A percentile compares a stretch with the other conserved stretches of the same genome.
phyloP scores from a whole-genome alignment of 176 grass and related monocot genomes.

The Rhynchospora breviuscula region DNA sequence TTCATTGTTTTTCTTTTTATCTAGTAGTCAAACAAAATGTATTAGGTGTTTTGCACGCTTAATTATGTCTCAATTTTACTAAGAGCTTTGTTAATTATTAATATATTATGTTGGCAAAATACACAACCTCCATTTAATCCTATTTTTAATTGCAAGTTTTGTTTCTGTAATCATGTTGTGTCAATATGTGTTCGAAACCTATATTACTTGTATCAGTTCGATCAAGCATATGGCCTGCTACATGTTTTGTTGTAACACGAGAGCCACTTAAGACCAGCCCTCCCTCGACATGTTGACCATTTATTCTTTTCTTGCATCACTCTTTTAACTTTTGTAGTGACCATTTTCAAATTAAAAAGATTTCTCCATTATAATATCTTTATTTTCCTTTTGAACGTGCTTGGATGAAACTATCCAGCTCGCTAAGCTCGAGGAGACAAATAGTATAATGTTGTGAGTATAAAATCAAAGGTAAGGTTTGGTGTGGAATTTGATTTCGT shows the following conservation, averaged over 20 bases:
- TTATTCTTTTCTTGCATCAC: conserved; percentile 77
- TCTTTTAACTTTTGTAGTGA: not conserved
- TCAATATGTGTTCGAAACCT: not conserved
- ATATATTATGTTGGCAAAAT: not conserved
- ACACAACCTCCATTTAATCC: not conserved
- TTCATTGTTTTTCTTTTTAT: too few species aligned
- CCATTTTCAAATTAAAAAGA: not conserved
- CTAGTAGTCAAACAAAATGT: too few species aligned
- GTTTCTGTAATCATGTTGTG: not conserved
- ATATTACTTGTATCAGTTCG: not conserved
- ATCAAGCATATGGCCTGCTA: not conserved
- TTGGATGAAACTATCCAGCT: conserved; percentile 27
- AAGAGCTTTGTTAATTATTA: too few species aligned
- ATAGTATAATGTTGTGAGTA: not conserved
- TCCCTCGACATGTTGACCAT: conserved; percentile 29
- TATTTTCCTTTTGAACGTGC: conserved; percentile 38
- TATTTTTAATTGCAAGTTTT: not conserved
- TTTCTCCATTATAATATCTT: not conserved
- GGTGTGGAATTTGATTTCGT: not conserved
- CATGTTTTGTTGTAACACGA: not conserved
- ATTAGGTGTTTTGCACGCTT: too few species aligned
- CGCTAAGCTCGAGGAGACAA: not conserved
- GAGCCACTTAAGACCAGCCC: not conserved
- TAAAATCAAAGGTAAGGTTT: not conserved
- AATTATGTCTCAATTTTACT: too few species aligned